These are phyloP conservation scores for Tephrocybe rancida DNA, from an alignment of 768 basidiomycete species.

Conservation along the genomic window DNA sequence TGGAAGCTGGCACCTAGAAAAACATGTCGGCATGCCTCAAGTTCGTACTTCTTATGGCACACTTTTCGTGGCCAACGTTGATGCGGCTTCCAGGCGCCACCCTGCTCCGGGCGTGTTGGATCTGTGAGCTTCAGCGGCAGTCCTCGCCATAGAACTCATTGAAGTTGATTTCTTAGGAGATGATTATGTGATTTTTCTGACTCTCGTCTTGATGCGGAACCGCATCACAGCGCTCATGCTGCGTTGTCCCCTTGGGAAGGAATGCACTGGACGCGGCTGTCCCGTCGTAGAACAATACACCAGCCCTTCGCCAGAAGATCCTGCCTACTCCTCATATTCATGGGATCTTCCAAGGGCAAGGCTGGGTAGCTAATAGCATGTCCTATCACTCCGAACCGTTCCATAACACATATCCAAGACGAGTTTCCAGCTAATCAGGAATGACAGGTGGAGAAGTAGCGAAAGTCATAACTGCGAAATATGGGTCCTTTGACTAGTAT, in stretches of 20 bases:
- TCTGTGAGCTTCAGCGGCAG: conserved; percentile 65
- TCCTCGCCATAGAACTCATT: conserved; percentile 62
- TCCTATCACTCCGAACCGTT: conserved; percentile 1
- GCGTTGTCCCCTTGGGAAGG: conserved; percentile 81
- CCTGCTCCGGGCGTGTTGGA: conserved; percentile 78
- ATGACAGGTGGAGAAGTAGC: background rate
- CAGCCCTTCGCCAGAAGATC: conserved; percentile 80
- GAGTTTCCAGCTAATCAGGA: background rate
- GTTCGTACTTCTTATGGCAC: conserved; percentile 33
- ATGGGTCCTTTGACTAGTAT: background rate
- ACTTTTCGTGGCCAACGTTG: background rate
- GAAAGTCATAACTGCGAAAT: too few relatives aligned
- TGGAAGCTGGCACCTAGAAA: conserved; percentile 71
- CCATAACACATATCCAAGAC: background rate
- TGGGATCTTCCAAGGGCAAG: conserved; percentile 72
- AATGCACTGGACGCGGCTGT: conserved; percentile 87
- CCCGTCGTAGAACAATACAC: conserved; percentile 76
- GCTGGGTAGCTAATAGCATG: conserved; percentile 75
- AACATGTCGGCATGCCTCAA: conserved; percentile 79
- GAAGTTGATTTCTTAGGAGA: conserved; percentile 70
- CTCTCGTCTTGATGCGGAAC: background rate
- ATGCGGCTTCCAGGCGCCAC: conserved; percentile 62
- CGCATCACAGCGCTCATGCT: conserved; percentile 62
- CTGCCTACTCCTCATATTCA: conserved; percentile 77
- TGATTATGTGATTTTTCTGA: conserved; percentile 44